Conservation (phyloP, 148 eudicot genomes). For the Chenopodium album region DNA sequence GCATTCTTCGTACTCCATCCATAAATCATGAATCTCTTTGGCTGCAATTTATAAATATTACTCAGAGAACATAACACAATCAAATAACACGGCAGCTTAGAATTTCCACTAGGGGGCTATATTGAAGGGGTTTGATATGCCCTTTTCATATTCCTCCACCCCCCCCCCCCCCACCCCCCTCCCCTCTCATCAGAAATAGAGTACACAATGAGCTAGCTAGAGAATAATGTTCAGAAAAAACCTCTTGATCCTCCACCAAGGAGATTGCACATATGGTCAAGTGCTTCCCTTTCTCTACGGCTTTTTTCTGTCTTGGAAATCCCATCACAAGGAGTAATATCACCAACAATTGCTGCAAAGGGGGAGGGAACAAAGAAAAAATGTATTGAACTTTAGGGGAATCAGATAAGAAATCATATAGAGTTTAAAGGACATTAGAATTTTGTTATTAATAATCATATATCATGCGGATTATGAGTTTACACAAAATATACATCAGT, state of each 20-base stretch:
- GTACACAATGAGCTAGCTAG: constrained; percentile 10
- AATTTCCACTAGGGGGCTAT: not conserved
- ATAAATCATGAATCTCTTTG: constrained; percentile 73
- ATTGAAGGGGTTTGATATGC: not conserved
- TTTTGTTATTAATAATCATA: not conserved
- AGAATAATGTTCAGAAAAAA: constrained; percentile 23
- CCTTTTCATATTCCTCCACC: not conserved
- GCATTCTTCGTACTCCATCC: constrained; percentile 96
- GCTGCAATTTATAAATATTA: constrained; percentile 43
- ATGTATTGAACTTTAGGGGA: not conserved
- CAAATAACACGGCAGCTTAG: not conserved
- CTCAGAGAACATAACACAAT: constrained; percentile 4
- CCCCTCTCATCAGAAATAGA: not conserved
- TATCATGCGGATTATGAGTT: not conserved
- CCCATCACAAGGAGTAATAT: constrained; percentile 91
- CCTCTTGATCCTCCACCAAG: constrained; percentile 93
- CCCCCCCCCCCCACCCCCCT: not conserved
- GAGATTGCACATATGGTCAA: constrained; percentile 79
- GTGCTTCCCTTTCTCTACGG: constrained; percentile 78
- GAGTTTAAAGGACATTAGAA: not conserved
- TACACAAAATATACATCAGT: not conserved
- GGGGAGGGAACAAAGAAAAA: not conserved
- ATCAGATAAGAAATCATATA: not conserved
- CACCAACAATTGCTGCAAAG: constrained; percentile 87
- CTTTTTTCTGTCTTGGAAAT: constrained; percentile 80